Conservation (phyloP, 805 yeast genomes). For the Pichia eremophila region DNA sequence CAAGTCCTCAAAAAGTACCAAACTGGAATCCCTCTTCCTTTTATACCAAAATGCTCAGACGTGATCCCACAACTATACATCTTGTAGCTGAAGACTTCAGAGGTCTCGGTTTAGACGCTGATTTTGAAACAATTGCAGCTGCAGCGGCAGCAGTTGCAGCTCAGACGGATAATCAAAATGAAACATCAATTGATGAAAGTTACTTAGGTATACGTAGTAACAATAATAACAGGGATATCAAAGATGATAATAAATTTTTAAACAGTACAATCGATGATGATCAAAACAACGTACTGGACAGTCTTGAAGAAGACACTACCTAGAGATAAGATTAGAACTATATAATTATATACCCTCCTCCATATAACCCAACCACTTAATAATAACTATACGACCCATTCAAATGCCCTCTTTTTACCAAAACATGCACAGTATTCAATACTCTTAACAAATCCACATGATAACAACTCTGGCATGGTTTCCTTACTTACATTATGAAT, state of each 20-base stretch:
- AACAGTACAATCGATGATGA: not conserved
- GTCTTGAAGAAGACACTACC: not conserved
- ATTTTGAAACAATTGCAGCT: not conserved
- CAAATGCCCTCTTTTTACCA: conserved; percentile 18
- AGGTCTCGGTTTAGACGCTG: not conserved
- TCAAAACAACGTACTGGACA: not conserved
- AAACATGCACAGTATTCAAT: conserved; percentile 16
- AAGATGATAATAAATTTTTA: not conserved
- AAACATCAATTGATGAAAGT: conserved; percentile 8
- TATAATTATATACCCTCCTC: not conserved
- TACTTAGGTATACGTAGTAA: conserved; percentile 5
- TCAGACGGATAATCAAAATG: conserved; percentile 8
- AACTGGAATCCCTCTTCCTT: no score
- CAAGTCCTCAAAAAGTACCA: no score
- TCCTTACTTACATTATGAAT: conserved; percentile 10
- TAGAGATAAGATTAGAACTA: no score
- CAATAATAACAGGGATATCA: not conserved
- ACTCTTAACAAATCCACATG: conserved; percentile 19
- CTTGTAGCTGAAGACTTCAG: conserved; percentile 59
- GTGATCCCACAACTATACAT: conserved; percentile 61
- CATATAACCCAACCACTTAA: no score
- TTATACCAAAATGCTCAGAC: conserved; percentile 39
- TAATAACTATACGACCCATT: conserved; percentile 14
- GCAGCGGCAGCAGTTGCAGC: not conserved
- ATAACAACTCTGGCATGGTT: conserved; percentile 12